phyloP scores from a whole-genome alignment of 78 protist species.

The Tieghemostelium lacteum region DNA sequence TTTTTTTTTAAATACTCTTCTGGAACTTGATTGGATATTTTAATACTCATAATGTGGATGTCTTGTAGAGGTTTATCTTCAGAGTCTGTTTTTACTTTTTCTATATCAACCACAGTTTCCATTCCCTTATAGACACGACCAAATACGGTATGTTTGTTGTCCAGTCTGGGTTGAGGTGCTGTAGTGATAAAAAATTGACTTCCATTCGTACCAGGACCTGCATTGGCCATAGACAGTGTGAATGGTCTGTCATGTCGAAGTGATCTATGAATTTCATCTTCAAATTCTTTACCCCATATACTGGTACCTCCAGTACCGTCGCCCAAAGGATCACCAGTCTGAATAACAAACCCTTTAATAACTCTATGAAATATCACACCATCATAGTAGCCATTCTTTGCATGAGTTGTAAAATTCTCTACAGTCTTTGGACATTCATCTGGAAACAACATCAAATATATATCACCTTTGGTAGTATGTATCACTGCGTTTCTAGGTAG shows the following conservation, averaged over 20 bases:
- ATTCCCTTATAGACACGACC: slow-evolving; percentile 94
- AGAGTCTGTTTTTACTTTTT: slow-evolving; percentile 73
- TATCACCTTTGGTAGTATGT: slow-evolving; percentile 95
- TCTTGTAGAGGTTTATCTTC: slow-evolving; percentile 86
- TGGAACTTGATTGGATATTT: slow-evolving; percentile 51
- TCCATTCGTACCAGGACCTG: slow-evolving; percentile 96
- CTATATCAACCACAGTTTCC: slow-evolving; percentile 91
- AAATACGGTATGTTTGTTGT: slow-evolving; percentile 97
- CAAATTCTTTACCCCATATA: slow-evolving; percentile 96
- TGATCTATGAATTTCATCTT: slow-evolving; percentile 92
- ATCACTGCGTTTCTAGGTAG: slow-evolving; percentile 83
- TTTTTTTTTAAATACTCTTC: slow-evolving; percentile 4
- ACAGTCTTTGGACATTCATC: slow-evolving; percentile 96
- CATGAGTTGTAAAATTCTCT: slow-evolving; percentile 96
- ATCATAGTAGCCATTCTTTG: slow-evolving; percentile 91
- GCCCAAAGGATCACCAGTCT: slow-evolving; percentile 97
- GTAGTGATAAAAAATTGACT: slow-evolving; percentile 96
- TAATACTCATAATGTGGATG: slow-evolving; percentile 67
- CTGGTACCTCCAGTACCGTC: slow-evolving; percentile 89
- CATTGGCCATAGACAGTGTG: slow-evolving; percentile 95
- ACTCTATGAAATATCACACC: slow-evolving; percentile 93
- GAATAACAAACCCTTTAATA: slow-evolving; percentile 96
- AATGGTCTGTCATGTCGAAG: slow-evolving; percentile 92
- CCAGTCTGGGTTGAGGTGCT: slow-evolving; percentile 91
- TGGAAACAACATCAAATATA: slow-evolving; percentile 90